Conservation (phyloP, 305 asterid genomes). For the Fraxinus latifolia region DNA sequence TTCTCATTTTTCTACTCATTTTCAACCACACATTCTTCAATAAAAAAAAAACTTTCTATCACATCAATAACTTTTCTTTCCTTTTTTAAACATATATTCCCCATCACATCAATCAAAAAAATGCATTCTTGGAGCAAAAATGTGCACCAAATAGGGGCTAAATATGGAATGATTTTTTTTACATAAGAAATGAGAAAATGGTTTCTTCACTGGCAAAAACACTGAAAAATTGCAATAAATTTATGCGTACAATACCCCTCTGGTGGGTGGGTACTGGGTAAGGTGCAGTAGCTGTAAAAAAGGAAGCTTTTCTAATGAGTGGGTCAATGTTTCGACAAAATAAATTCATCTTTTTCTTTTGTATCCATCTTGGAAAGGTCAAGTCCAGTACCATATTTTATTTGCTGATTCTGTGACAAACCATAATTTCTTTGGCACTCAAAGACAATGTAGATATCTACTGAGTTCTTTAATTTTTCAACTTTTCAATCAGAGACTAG, state of each 20-base stretch:
- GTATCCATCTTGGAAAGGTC: constrained; percentile 46
- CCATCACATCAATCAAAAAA: no score
- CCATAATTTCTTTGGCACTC: constrained; percentile 52
- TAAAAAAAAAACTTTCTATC: no score
- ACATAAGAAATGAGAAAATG: neutral
- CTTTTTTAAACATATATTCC: no score
- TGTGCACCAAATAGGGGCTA: no score
- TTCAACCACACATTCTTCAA: no score
- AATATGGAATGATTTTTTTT: neutral
- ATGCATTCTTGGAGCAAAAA: no score
- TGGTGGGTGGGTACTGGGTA: neutral
- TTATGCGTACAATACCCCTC: neutral
- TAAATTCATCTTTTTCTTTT: constrained; percentile 35
- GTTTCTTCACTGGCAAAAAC: neutral
- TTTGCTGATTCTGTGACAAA: constrained; percentile 70
- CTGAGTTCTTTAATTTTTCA: constrained; percentile 4
- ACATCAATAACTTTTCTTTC: no score
- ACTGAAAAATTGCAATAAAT: neutral
- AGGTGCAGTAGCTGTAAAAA: constrained; percentile 20
- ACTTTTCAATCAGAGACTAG: constrained; percentile 28
- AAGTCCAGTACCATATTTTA: constrained; percentile 20
- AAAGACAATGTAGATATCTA: constrained; percentile 68
- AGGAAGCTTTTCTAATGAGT: constrained; percentile 33
- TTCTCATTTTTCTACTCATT: no score
- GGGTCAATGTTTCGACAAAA: constrained; percentile 49